Conservation (phyloP, 768 basidiomycete genomes). For the Mycena vulgaris region DNA sequence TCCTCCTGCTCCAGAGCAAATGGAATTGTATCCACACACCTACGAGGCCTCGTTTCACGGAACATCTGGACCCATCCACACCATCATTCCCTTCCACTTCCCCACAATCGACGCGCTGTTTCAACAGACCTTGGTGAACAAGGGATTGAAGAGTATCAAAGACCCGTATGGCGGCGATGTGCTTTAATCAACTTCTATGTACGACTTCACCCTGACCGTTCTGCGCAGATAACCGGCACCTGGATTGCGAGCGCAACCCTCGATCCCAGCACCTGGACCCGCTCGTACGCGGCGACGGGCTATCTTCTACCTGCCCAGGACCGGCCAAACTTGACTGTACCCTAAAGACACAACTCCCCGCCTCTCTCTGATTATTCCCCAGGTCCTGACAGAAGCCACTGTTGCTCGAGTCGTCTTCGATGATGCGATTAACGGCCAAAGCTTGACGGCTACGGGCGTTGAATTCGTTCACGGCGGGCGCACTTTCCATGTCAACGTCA, state of each 20-base stretch:
- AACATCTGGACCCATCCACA: slow-evolving; percentile 47
- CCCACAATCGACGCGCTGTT: slow-evolving; percentile 45
- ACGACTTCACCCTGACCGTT: no score
- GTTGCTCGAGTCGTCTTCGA: slow-evolving; percentile 49
- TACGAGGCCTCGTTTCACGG: slow-evolving; percentile 45
- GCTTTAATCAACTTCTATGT: background rate
- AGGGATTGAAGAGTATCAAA: slow-evolving; percentile 40
- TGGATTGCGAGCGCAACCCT: slow-evolving; percentile 41
- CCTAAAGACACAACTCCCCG: slow-evolving; percentile 26
- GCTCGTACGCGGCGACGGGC: slow-evolving; percentile 50
- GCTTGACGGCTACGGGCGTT: slow-evolving; percentile 61
- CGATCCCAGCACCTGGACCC: slow-evolving; percentile 46
- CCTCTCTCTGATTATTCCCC: slow-evolving; percentile 12
- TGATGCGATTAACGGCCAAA: slow-evolving; percentile 12
- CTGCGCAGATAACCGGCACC: slow-evolving; percentile 32
- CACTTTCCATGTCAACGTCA: slow-evolving; percentile 54
- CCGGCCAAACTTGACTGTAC: slow-evolving; percentile 25
- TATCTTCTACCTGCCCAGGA: slow-evolving; percentile 34
- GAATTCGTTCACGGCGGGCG: slow-evolving; percentile 55
- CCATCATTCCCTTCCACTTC: slow-evolving; percentile 44
- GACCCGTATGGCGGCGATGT: slow-evolving; percentile 52
- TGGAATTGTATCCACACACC: slow-evolving; percentile 45
- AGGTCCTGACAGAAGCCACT: slow-evolving; percentile 38
- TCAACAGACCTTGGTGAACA: slow-evolving; percentile 45
- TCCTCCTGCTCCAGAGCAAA: slow-evolving; percentile 45